A percentile compares a stretch with the other conserved stretches of the same genome.
phyloP scores from a whole-genome alignment of 768 basidiomycete species.

The Paxillus rubicundulus region DNA sequence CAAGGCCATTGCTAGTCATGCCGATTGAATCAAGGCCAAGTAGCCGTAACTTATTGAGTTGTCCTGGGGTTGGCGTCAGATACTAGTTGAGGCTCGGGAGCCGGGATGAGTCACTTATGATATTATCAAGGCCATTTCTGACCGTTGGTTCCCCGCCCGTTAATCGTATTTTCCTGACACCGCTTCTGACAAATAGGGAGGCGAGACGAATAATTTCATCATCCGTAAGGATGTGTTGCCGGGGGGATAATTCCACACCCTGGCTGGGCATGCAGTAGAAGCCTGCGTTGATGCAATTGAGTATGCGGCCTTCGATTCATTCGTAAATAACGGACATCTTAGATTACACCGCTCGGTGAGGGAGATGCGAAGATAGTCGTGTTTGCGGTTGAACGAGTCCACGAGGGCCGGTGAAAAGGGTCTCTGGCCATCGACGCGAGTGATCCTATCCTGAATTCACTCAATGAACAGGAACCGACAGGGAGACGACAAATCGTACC shows the following conservation, averaged over 20 bases:
- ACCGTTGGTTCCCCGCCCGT: conserved; percentile 90
- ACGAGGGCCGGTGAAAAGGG: conserved; percentile 54
- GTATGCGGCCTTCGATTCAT: not conserved
- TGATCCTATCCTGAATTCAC: conserved; percentile 50
- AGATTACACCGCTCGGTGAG: conserved; percentile 87
- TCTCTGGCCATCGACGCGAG: conserved; percentile 45
- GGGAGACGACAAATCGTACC: conserved; percentile 9
- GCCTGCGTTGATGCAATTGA: conserved; percentile 41
- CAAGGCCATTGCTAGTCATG: conserved; percentile 84
- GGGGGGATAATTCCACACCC: conserved; percentile 73
- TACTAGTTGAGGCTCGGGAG: not conserved
- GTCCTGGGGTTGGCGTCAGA: conserved; percentile 39
- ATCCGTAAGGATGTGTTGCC: conserved; percentile 65
- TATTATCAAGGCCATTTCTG: conserved; percentile 66
- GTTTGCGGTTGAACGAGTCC: conserved; percentile 66
- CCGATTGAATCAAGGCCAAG: conserved; percentile 71
- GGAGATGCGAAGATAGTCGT: conserved; percentile 87
- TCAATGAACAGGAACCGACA: not conserved
- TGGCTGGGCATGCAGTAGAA: conserved; percentile 91
- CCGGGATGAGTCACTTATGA: conserved; percentile 53
- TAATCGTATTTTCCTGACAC: conserved; percentile 83
- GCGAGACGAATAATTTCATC: conserved; percentile 74
- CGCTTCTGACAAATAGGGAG: conserved; percentile 72
- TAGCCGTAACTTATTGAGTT: conserved; percentile 57
- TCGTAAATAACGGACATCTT: conserved; percentile 52